Conservation (phyloP, 306 rosid species). For the Corylus americana region DNA sequence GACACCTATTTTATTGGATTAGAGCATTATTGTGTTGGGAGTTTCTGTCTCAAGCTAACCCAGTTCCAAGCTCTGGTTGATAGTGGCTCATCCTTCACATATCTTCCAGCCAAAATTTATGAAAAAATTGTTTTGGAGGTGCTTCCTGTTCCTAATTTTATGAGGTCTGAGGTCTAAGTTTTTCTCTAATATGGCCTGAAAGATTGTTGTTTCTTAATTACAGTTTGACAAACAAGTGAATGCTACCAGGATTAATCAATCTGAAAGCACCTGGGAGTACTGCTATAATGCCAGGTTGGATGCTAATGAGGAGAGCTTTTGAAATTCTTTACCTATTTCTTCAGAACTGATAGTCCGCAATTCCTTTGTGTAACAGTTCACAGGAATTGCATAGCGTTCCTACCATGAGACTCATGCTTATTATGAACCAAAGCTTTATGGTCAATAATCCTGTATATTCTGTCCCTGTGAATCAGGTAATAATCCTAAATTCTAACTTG, state of each 20-base stretch:
- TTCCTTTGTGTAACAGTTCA: conserved; percentile 38
- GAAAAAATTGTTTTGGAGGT: conserved; percentile 51
- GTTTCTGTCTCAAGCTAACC: conserved; percentile 48
- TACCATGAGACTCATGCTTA: conserved; percentile 39
- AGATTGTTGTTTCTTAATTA: conserved; percentile 20
- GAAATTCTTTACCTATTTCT: conserved; percentile 18
- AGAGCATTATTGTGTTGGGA: conserved; percentile 54
- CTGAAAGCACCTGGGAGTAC: conserved; percentile 40
- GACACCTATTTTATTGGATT: conserved; percentile 43
- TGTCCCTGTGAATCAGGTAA: conserved; percentile 28
- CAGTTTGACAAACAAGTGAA: conserved; percentile 63
- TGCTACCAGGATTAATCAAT: conserved; percentile 38
- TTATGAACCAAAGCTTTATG: conserved; percentile 45
- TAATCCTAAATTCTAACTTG: conserved; percentile 9
- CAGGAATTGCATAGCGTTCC: conserved; percentile 40
- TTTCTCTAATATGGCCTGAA: conserved; percentile 17
- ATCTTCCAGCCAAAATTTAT: conserved; percentile 48
- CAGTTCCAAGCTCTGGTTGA: conserved; percentile 51
- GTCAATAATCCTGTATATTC: conserved; percentile 45
- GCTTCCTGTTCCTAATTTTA: conserved; percentile 7
- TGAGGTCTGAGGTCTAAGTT: conserved; percentile 4
- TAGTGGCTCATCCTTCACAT: conserved; percentile 62
- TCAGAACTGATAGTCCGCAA: conserved; percentile 20
- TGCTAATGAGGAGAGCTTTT: conserved; percentile 3
- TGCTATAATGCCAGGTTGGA: conserved; percentile 58